Percentiles rank a stretch among this genome's conserved stretches.
These are phyloP conservation scores for Physcia stellaris DNA, from an alignment of 495 filamentous ascomycete species.

Conservation along the genomic window DNA sequence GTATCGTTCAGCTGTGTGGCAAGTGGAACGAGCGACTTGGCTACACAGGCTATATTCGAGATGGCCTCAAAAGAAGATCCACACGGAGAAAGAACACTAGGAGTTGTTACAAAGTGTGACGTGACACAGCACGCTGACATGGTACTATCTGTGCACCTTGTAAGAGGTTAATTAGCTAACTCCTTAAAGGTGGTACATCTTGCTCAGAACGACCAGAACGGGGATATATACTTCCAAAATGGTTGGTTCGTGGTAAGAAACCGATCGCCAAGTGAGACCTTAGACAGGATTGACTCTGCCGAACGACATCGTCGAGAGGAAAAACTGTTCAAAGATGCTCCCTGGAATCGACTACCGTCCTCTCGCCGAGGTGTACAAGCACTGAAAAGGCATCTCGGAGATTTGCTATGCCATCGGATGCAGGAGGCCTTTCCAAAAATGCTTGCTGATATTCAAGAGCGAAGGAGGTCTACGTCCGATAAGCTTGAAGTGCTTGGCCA, in stretches of 20 bases:
- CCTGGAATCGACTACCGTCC: conserved; percentile 24
- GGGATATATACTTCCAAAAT: conserved; percentile 24
- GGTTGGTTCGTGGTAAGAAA: conserved; percentile 42
- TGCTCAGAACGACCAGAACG: conserved; percentile 19
- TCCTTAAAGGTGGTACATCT: conserved; percentile 15
- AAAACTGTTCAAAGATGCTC: conserved; percentile 23
- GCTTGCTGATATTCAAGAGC: conserved; percentile 2
- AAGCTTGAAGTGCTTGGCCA: not conserved
- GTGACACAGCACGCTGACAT: conserved; percentile 1
- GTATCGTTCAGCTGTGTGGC: conserved; percentile 20
- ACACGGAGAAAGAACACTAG: conserved; percentile 35
- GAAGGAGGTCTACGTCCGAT: not conserved
- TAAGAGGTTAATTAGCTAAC: not conserved
- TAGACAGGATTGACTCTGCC: conserved; percentile 13
- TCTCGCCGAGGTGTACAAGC: conserved; percentile 7
- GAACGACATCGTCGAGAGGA: conserved; percentile 23
- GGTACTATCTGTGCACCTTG: conserved; percentile 17
- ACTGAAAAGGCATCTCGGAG: conserved; percentile 11
- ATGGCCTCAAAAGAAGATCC: conserved; percentile 33
- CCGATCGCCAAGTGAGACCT: conserved; percentile 29
- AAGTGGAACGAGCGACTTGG: conserved; percentile 17
- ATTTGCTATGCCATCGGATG: conserved; percentile 11
- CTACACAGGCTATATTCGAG: conserved; percentile 17
- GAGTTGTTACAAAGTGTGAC: conserved; percentile 26
- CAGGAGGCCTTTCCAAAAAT: conserved; percentile 11